Base-by-base conservation (phyloP, 73 alveolate genomes). In the Stentor roeselii region DNA sequence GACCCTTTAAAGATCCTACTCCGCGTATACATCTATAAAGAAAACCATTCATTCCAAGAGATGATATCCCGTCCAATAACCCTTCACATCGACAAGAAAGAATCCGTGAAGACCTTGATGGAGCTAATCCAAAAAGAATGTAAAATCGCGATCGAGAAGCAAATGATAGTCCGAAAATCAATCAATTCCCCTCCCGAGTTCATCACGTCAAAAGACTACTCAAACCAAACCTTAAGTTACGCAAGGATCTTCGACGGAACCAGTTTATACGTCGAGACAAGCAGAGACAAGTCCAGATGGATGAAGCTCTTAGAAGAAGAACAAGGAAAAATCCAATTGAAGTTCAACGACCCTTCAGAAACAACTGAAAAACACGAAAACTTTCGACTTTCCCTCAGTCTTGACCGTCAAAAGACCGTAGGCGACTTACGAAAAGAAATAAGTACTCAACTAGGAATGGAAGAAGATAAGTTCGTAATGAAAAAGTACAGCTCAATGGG, bases 341-440 rank as follows among this genome's bases (percentile, higher is more conserved):
- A 67, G 34, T 67, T 67, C 37, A 67, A 67, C 2, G 41, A 34
- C 2, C 80, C 80, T 27, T 14, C 42, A 21, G 41, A 67, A 67
- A 32, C 14, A 32, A 34, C 37, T 0, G 21, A n/a, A n/a, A 27
- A 30, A 14, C 80, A 21, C 3, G 41, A 21, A 2, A 32, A 30
- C 14, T 67, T 67, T 2, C 21, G 34, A 67, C 27, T 27, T 11
- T 21, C 41, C 37, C 21, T 67, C 21, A 30, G 42, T 14, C 21
- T 67, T 34, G 41, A 67, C 37, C 14, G 41, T 0, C 80, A 67
- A 32, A 67, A 67, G 80, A 67, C 80, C 11, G 80, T 67, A 27
- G 37, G 37, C 0, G 80, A 67, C 37, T 21, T 67, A 40, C 21
- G 34, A 67, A 32, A 36, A 0, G n/a, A 21, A 32, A 67, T 67